Percentiles rank a stretch among this genome's conserved stretches.
phyloP scores from a whole-genome alignment of 805 yeast species.

The Yamadazyma ubonensis region DNA sequence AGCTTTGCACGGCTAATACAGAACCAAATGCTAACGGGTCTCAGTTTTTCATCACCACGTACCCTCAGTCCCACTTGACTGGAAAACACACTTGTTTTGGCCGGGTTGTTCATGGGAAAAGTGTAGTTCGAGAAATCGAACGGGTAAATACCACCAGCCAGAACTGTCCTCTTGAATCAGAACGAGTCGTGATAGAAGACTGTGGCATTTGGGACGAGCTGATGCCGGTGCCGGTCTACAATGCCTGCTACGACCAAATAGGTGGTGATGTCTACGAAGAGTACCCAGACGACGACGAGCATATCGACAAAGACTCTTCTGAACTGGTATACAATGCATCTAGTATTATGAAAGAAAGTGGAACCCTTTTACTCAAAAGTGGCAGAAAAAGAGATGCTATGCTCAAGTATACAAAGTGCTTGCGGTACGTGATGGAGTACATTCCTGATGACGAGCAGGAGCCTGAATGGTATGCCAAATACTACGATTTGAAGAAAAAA shows the following conservation, averaged over 20 bases:
- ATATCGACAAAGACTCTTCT: slow-evolving; percentile 58
- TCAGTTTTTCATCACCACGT: slow-evolving; percentile 71
- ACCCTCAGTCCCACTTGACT: slow-evolving; percentile 67
- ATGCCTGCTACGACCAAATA: slow-evolving; percentile 57
- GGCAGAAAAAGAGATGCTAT: slow-evolving; percentile 52
- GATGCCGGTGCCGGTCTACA: slow-evolving; percentile 55
- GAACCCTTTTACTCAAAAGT: slow-evolving; percentile 55
- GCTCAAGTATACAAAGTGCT: slow-evolving; percentile 63
- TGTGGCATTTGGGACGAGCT: slow-evolving; percentile 62
- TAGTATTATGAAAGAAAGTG: slow-evolving; percentile 62
- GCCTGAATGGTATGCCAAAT: slow-evolving; percentile 49
- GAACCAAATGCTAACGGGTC: slow-evolving; percentile 47
- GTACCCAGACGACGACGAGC: slow-evolving; percentile 68
- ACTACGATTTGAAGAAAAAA: slow-evolving; percentile 51
- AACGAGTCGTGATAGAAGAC: slow-evolving; percentile 47
- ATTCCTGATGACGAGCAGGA: slow-evolving; percentile 69
- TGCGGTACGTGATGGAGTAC: slow-evolving; percentile 68
- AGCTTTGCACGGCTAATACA: slow-evolving; percentile 64
- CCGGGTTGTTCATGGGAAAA: slow-evolving; percentile 62
- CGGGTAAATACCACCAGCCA: slow-evolving; percentile 40
- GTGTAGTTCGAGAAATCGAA: slow-evolving; percentile 67
- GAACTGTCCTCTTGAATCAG: slow-evolving; percentile 38
- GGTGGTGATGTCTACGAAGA: slow-evolving; percentile 78
- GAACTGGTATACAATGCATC: slow-evolving; percentile 52
- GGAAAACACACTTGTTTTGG: slow-evolving; percentile 83